These are phyloP conservation scores for Hypoxylon intermedium DNA, from an alignment of 495 filamentous ascomycete species.

Conservation along the genomic window DNA sequence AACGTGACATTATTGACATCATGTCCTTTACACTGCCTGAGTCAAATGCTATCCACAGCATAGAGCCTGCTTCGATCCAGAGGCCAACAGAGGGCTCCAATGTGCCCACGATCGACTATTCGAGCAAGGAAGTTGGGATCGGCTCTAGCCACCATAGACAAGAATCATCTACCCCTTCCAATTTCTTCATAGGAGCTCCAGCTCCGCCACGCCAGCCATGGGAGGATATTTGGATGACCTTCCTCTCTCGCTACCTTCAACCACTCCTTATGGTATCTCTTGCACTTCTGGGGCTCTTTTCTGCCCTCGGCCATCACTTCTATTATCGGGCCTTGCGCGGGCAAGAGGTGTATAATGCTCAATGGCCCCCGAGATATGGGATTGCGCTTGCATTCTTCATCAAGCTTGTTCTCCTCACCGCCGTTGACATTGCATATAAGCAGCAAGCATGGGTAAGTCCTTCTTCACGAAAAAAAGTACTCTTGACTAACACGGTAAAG, in stretches of 20 bases:
- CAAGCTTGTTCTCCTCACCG: not conserved
- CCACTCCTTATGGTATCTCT: not conserved
- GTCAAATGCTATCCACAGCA: not conserved
- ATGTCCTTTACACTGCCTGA: not conserved
- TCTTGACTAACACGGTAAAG: not conserved
- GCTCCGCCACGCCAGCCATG: not conserved
- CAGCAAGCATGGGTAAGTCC: not conserved
- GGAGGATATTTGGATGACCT: not conserved
- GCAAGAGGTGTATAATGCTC: not conserved
- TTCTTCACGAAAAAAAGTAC: no score
- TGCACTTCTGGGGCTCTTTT: not conserved
- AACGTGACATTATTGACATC: not conserved
- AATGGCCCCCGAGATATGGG: not conserved
- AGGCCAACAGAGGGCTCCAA: not conserved
- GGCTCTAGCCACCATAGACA: not conserved
- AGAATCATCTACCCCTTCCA: not conserved
- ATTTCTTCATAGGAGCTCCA: not conserved
- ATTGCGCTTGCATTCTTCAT: not conserved
- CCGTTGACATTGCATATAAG: not conserved
- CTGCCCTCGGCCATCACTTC: conserved; percentile 7
- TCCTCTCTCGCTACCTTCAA: not conserved
- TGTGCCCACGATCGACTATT: not conserved
- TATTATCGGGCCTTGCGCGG: conserved; percentile 1
- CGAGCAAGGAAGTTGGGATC: not conserved
- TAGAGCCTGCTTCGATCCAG: no score